Evolutionary conservation across 768 basidiomycete species (phyloP).

Genomic region (Astraeus odoratus): DNA sequence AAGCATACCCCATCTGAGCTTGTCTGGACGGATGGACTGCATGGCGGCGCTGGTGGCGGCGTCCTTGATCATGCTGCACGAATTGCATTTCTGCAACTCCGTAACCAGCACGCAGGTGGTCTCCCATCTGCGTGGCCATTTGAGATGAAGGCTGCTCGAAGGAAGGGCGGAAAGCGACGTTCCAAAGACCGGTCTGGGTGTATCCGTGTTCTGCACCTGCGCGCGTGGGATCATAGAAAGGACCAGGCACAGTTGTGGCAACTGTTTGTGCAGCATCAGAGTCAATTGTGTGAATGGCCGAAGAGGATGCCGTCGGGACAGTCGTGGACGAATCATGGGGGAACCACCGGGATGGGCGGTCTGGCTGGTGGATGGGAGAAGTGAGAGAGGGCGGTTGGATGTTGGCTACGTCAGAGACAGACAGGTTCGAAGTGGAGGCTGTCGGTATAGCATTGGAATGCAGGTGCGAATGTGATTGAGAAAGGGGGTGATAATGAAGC

Average conservation of each 20-base stretch:
- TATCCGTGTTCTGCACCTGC: slow-evolving; percentile 32
- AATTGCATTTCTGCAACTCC: not conserved
- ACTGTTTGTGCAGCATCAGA: not conserved
- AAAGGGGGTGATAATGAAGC: not conserved
- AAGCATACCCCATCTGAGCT: not conserved
- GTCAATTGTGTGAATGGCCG: not conserved
- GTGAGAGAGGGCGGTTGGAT: not conserved
- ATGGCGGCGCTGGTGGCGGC: not conserved
- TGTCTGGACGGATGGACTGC: not conserved
- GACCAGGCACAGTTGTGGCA: slow-evolving; percentile 22
- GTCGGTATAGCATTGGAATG: slow-evolving; percentile 1
- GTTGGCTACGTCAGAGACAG: not conserved
- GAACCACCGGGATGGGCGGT: not conserved
- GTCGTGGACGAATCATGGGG: slow-evolving; percentile 2
- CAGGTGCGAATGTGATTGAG: not conserved
- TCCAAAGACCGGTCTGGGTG: slow-evolving; percentile 34
- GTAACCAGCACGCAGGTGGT: not conserved
- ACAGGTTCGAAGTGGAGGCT: not conserved
- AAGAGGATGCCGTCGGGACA: not conserved
- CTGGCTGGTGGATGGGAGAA: not conserved
- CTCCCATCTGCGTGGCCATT: not conserved
- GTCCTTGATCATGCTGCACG: not conserved
- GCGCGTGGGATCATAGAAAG: slow-evolving; percentile 45
- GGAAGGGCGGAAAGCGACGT: slow-evolving; percentile 10
- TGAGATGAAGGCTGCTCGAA: not conserved